Percentiles rank a stretch among this genome's conserved stretches.
These are phyloP conservation scores for Sporodiniella umbellata DNA, from an alignment of 371 early-diverging fungal genomes.

Conservation along the genomic window DNA sequence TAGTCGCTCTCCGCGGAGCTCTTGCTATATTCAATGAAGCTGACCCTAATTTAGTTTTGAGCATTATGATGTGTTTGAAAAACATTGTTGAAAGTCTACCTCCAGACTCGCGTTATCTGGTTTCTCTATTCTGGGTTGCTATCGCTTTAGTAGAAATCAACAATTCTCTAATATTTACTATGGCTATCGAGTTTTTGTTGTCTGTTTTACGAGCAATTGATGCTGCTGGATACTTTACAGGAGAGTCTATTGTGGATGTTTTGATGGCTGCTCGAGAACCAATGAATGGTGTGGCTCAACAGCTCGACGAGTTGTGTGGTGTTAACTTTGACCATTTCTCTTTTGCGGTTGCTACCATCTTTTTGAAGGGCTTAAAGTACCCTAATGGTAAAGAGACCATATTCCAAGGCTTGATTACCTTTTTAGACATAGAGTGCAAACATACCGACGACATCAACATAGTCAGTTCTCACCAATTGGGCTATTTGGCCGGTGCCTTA, in stretches of 20 bases:
- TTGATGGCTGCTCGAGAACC: slow-evolving; percentile 73
- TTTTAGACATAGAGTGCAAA: slow-evolving; percentile 71
- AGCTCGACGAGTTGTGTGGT: slow-evolving; percentile 72
- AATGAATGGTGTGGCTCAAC: slow-evolving; percentile 61
- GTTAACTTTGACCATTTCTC: slow-evolving; percentile 88
- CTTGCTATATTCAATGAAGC: slow-evolving; percentile 81
- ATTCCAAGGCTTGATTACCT: slow-evolving; percentile 63
- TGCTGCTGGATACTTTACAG: slow-evolving; percentile 66
- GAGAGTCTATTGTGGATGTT: slow-evolving; percentile 61
- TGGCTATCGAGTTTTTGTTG: slow-evolving; percentile 68
- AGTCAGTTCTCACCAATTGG: slow-evolving; percentile 57
- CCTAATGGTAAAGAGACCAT: slow-evolving; percentile 72
- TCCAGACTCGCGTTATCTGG: slow-evolving; percentile 75
- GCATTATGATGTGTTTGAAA: slow-evolving; percentile 85
- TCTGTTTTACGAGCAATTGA: slow-evolving; percentile 76
- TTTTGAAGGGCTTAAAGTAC: slow-evolving; percentile 82
- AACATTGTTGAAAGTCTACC: slow-evolving; percentile 83
- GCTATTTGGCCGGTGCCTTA: slow-evolving; percentile 73
- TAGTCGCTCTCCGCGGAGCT: slow-evolving; percentile 83
- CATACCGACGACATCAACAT: slow-evolving; percentile 27
- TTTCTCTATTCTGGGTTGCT: slow-evolving; percentile 88
- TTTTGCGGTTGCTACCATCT: slow-evolving; percentile 77
- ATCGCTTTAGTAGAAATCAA: slow-evolving; percentile 84
- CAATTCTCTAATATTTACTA: slow-evolving; percentile 71
- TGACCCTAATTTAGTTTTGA: slow-evolving; percentile 72